Base-by-base conservation (phyloP, 495 filamentous ascomycete species). In the Aspergillus diversus region DNA sequence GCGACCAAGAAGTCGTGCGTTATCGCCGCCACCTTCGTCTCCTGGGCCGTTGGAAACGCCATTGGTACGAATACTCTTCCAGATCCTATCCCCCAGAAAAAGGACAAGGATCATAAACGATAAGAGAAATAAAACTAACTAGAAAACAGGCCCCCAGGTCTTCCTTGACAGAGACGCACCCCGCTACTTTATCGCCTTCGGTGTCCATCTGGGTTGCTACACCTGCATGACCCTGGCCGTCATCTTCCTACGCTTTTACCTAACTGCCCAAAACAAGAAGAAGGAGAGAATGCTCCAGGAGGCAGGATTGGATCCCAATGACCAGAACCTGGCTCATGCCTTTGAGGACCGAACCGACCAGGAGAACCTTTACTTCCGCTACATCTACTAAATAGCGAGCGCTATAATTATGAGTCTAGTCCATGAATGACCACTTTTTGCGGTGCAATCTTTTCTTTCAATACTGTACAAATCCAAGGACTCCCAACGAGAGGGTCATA, bases 1-100 rank as follows among this genome's bases (percentile, higher is more conserved):
- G 88, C 87, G 65, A 89, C 88, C 7, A 90, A 90, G 71, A 90
- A 90, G 64, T 75, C 81, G 0, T 75, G 76, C 4, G 77, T 82
- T 2, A 78, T 81, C 5, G 81, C 81, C 13, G 69, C 73, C 2
- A 79, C 75, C 0, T 80, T 81, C 49, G 69, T 81, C 17, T 76
- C 75, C 5, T 81, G 75, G 75, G 75, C 76, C 33, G 71, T 73
- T 15, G 77, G 78, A 4, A 81, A 81, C 49, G 76, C 76, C 8
- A 77, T 80, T 37, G 77, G 76, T 70, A 63, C n/a, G 67, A 27
- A 27, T 27, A 27, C 21, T 27, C 21, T 27, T 27, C 21, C 21
- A 27, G 2, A 27, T 27, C 21, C 21, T 27, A 31, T 53, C 27
- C 50, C 27, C 27, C n/a, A 7, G n/a, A 2, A 13, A 49, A 49